Percentiles rank a stretch among this genome's conserved stretches.
Conservation (phyloP, 2,329 filamentous ascomycete species). For the Sporothrix schenckii region DNA sequence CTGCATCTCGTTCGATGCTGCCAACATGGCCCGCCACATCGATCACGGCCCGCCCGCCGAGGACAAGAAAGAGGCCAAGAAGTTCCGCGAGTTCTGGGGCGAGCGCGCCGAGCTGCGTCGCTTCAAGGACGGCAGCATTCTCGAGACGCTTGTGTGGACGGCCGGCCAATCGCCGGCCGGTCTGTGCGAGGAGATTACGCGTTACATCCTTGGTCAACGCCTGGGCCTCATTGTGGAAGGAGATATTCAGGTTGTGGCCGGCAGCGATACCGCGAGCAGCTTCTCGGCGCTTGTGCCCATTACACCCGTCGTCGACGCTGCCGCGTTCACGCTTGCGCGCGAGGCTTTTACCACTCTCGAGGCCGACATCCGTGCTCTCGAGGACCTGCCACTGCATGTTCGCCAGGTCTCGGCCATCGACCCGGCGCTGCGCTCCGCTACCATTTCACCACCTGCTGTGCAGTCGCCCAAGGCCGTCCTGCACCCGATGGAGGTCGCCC, state of each 20-base stretch:
- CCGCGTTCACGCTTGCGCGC: conserved; percentile 68
- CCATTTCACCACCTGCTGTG: conserved; percentile 57
- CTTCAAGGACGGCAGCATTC: conserved; percentile 92
- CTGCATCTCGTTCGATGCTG: conserved; percentile 71
- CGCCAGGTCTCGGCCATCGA: conserved; percentile 76
- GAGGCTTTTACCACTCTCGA: conserved; percentile 74
- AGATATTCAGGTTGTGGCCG: conserved; percentile 56
- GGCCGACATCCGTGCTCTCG: conserved; percentile 72
- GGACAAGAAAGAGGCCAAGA: conserved; percentile 76
- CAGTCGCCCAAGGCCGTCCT: conserved; percentile 50
- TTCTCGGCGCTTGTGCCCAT: conserved; percentile 55
- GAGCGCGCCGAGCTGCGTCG: conserved; percentile 88
- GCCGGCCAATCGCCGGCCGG: conserved; percentile 60
- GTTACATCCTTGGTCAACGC: conserved; percentile 71
- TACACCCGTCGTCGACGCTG: conserved; percentile 51
- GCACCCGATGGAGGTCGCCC: conserved; percentile 71
- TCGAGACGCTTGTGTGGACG: conserved; percentile 88
- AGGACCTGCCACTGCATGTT: conserved; percentile 84
- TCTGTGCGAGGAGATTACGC: conserved; percentile 78
- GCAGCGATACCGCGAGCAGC: conserved; percentile 41
- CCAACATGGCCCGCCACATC: conserved; percentile 72
- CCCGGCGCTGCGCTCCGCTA: conserved; percentile 73
- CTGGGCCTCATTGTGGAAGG: conserved; percentile 59
- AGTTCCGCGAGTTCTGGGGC: conserved; percentile 92
- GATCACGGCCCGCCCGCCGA: conserved; percentile 89